These are phyloP conservation scores for Epichloe scottii DNA, from an alignment of 2,329 filamentous ascomycete genomes.

Conservation along the genomic window DNA sequence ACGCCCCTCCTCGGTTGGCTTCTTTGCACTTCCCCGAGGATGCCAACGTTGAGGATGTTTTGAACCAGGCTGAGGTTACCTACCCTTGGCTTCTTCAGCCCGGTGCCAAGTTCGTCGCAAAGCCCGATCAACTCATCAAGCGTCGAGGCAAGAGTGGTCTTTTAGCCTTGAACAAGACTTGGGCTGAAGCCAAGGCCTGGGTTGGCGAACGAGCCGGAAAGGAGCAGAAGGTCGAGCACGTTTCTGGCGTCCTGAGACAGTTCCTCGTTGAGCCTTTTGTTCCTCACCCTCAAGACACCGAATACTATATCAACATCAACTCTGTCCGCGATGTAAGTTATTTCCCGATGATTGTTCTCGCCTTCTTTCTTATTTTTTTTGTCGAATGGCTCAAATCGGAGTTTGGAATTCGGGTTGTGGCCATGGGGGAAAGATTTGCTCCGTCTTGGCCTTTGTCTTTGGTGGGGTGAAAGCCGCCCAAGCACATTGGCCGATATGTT, in stretches of 20 bases:
- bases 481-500: not conserved
- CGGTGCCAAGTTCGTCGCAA: constrained; percentile 89
- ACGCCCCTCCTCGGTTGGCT: constrained; percentile 80
- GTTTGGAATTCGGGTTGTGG: not conserved
- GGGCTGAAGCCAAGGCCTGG: constrained; percentile 89
- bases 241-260: constrained; percentile 76
- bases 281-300: constrained; percentile 84
- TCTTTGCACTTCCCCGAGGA: constrained; percentile 89
- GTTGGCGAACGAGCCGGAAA: constrained; percentile 86
- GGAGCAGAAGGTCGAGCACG: constrained; percentile 83
- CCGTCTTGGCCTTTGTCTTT: not conserved
- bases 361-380: not conserved
- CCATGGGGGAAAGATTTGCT: not conserved
- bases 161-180: constrained; percentile 91
- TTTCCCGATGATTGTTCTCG: constrained; percentile 12
- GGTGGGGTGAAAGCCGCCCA: not conserved
- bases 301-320: constrained; percentile 99
- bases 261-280: constrained; percentile 99
- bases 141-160: constrained; percentile 97
- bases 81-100: constrained; percentile 87
- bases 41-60: constrained; percentile 66
- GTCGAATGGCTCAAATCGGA: not conserved
- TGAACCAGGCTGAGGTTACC: constrained; percentile 90
- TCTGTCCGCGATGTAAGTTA: constrained; percentile 93
- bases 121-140: constrained; percentile 99